A percentile compares a stretch with the other conserved stretches of the same genome.
phyloP scores from a whole-genome alignment of 371 early-diverging fungal genomes.

The Circinella umbellata region DNA sequence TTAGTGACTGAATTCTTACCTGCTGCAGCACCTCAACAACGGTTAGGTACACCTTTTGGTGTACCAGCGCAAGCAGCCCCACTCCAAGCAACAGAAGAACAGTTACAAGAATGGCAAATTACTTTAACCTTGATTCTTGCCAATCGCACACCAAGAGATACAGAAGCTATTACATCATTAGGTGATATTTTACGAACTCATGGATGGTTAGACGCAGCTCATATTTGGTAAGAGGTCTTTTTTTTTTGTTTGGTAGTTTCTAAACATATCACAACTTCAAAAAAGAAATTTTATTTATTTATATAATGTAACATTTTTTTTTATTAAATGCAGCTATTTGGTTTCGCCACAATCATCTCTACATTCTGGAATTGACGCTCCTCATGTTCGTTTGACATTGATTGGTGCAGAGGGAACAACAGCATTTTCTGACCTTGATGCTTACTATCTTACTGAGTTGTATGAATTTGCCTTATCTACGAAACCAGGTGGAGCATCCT shows the following conservation, averaged over 20 bases:
- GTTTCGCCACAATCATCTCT: conserved; percentile 62
- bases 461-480: conserved; percentile 78
- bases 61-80: conserved; percentile 21
- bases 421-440: conserved; percentile 50
- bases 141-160: conserved; percentile 83
- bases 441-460: conserved; percentile 76
- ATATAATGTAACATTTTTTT: conserved; percentile 1
- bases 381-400: conserved; percentile 60
- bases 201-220: conserved; percentile 76
- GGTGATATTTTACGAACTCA: conserved; percentile 76
- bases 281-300: not conserved
- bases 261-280: no score
- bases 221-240: conserved; percentile 75
- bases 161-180: conserved; percentile 70
- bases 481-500: conserved; percentile 47
- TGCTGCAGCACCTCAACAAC: conserved; percentile 20
- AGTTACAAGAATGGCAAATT: conserved; percentile 70
- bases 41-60: conserved; percentile 34
- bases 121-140: conserved; percentile 79
- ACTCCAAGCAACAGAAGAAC: conserved; percentile 29
- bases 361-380: conserved; percentile 66
- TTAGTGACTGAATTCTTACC: conserved; percentile 42
- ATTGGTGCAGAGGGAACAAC: conserved; percentile 57
- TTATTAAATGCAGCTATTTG: conserved; percentile 57
- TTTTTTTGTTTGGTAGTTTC: no score